Evolutionary conservation across 192 early-diverging fungal genomes (phyloP).

Genomic region (Funneliformis geosporum): DNA sequence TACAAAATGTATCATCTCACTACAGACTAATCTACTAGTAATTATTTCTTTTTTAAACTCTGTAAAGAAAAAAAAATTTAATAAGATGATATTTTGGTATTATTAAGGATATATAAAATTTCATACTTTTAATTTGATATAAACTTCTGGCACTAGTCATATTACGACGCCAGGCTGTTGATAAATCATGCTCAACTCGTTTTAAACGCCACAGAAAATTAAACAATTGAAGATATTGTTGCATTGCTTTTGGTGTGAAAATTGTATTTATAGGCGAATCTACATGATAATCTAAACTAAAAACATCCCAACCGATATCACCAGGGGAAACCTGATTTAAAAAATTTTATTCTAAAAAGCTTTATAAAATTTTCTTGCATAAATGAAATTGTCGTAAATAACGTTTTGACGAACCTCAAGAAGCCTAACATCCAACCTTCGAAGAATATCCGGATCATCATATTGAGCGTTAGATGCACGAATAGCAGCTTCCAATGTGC

Average conservation of each 20-base stretch:
- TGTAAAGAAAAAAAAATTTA: conserved; percentile 8
- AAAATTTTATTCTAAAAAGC: not conserved
- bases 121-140: conserved; percentile 44
- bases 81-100: not conserved
- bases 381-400: not conserved
- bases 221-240: conserved; percentile 79
- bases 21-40: conserved; percentile 64
- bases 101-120: not conserved
- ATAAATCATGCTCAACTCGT: conserved; percentile 78
- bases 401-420: conserved; percentile 61
- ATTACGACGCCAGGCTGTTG: conserved; percentile 74
- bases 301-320: conserved; percentile 90
- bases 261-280: conserved; percentile 84
- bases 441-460: conserved; percentile 74
- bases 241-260: conserved; percentile 71
- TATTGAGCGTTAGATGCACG: conserved; percentile 88
- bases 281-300: conserved; percentile 85
- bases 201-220: conserved; percentile 90
- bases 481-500: conserved; percentile 79
- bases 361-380: not conserved
- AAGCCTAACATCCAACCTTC: conserved; percentile 77
- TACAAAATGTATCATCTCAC: conserved; percentile 93
- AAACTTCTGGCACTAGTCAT: conserved; percentile 66
- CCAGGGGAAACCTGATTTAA: conserved; percentile 45
- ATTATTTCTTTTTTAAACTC: conserved; percentile 66